Percentiles rank a stretch among this genome's conserved stretches.
phyloP scores from a whole-genome alignment of 805 yeast species.

The Yarrowia deformans region DNA sequence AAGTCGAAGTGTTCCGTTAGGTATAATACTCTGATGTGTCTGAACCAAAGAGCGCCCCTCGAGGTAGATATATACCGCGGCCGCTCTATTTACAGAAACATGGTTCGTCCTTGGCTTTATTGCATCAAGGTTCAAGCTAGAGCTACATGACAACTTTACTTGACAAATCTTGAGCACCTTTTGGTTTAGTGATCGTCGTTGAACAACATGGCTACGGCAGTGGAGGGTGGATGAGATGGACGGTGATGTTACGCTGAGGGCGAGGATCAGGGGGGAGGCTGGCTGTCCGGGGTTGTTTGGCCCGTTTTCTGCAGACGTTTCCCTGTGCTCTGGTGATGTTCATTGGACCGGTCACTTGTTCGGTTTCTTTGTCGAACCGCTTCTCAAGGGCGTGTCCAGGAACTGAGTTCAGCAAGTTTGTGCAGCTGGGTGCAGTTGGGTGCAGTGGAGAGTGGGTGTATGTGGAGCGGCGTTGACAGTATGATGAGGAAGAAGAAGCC shows the following conservation, averaged over 20 bases:
- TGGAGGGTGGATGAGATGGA: neutral
- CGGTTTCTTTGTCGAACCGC: neutral
- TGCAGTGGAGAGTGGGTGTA: neutral
- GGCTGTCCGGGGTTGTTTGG: neutral
- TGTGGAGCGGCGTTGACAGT: slow-evolving; percentile 12
- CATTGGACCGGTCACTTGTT: neutral
- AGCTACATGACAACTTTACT: slow-evolving; percentile 15
- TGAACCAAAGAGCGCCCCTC: neutral
- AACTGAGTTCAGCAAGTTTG: slow-evolving; percentile 20
- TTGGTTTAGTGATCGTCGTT: slow-evolving; percentile 21
- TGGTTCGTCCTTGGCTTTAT: slow-evolving; percentile 14
- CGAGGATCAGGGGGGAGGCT: slow-evolving; percentile 5
- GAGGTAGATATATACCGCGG: slow-evolving; percentile 35
- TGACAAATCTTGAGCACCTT: neutral
- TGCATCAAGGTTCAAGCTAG: slow-evolving; percentile 1
- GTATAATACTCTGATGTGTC: neutral
- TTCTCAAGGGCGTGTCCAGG: slow-evolving; percentile 5
- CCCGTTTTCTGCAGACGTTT: too few relatives aligned
- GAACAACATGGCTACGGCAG: slow-evolving; percentile 34
- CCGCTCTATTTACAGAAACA: slow-evolving; percentile 35
- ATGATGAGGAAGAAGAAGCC: neutral
- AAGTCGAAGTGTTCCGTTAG: neutral
- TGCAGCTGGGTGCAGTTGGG: too few relatives aligned
- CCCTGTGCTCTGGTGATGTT: too few relatives aligned
- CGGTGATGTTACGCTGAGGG: slow-evolving; percentile 2